Evolutionary conservation across 805 yeast species (phyloP), one percentile per base, ranked within the genome.

Genomic region (Isabelozyma heimii): DNA sequence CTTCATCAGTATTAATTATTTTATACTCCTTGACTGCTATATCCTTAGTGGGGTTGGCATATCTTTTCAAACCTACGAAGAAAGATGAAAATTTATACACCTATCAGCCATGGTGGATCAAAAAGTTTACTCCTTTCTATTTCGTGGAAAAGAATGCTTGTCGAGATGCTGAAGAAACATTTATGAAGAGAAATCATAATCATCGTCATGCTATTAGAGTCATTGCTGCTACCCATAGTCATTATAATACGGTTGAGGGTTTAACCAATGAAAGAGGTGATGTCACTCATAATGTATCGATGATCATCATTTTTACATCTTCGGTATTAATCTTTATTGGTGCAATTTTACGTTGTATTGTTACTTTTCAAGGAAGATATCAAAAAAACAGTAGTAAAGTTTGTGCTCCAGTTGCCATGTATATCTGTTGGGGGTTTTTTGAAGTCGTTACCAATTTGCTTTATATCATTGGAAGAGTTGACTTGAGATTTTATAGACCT

Each of bases 101-200:
- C 53, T 86, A 81, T 62, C 88, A 83, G 61, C 89, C 95, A 37
- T 84, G 85, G 79, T 87, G 94, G 94, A 83, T 87, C 58, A 83
- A 83, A 62, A 76, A 82, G 5, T 85, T 86, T 55, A 59, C 68
- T 20, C 76, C 84, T 14, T 67, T 72, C 44, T 87, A 87, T 65
- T 87, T 75, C 66, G 85, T 84, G 12, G 72, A 74, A 52, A 76
- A 75, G 49, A 74, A 75, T 45, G 80, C 87, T 1, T 66, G 73
- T 6, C 63, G 62, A 37, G 62, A 67, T 43, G 84, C 82, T n/a
- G 78, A 66, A 51, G 69, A 64, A 37, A 60, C 76, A 0, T 76
- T 76, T 50, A 68, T 70, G 59, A 61, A 62, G 46, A 59, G 79
- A 56, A 77, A 74, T 57, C 76, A 75, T 45, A 63, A 73, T 51